Conservation (phyloP, 495 filamentous ascomycete genomes). For the Trichoderma asperelloides region DNA sequence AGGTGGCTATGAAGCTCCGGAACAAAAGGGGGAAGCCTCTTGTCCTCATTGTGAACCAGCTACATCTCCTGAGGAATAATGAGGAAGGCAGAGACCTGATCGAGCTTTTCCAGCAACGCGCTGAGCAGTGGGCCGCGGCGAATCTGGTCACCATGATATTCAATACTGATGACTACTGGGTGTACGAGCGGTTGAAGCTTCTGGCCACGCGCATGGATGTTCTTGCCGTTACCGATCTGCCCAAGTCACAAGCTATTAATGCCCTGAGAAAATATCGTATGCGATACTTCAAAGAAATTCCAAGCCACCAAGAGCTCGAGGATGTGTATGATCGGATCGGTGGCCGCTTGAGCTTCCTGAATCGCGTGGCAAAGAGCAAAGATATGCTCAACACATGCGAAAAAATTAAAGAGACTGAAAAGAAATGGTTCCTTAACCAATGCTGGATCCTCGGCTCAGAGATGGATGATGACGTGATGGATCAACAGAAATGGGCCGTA, state of each 20-base stretch:
- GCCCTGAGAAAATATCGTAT: slow-evolving; percentile 69
- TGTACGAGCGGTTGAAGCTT: slow-evolving; percentile 87
- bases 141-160: slow-evolving; percentile 84
- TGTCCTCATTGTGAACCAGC: slow-evolving; percentile 82
- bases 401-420: slow-evolving; percentile 70
- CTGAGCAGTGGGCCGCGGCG: slow-evolving; percentile 88
- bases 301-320: slow-evolving; percentile 47
- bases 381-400: slow-evolving; percentile 74
- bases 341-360: slow-evolving; percentile 77
- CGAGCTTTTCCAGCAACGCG: slow-evolving; percentile 89
- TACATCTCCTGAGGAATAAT: slow-evolving; percentile 83
- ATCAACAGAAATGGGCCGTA: slow-evolving; percentile 91
- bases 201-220: slow-evolving; percentile 89
- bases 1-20: slow-evolving; percentile 71
- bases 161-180: slow-evolving; percentile 96
- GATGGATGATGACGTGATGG: slow-evolving; percentile 99
- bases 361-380: slow-evolving; percentile 69
- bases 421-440: slow-evolving; percentile 89
- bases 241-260: slow-evolving; percentile 61
- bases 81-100: slow-evolving; percentile 84
- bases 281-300: slow-evolving; percentile 55
- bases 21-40: slow-evolving; percentile 53
- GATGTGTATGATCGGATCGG: slow-evolving; percentile 78
- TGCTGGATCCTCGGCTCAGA: slow-evolving; percentile 86
- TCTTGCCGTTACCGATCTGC: slow-evolving; percentile 69